Evolutionary conservation across 129 eudicot species (phyloP).

Genomic region (Silybum marianum): DNA sequence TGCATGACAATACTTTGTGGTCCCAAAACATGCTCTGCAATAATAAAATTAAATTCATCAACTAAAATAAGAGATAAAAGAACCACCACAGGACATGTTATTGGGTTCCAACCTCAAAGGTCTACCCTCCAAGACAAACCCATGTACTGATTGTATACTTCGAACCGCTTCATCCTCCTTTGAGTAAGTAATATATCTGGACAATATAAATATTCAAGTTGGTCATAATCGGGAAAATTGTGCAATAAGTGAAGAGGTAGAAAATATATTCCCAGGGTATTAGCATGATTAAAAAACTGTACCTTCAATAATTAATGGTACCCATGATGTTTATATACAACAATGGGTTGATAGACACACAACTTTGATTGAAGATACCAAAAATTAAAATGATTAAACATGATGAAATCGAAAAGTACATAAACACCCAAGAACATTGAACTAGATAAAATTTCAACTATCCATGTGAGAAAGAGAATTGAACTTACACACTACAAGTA

Average conservation of each 20-base stretch:
- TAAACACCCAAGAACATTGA: conserved; percentile 5
- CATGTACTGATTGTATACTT: conserved; percentile 94
- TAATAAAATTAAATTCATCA: conserved; percentile 13
- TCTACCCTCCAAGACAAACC: conserved; percentile 85
- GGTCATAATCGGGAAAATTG: conserved; percentile 7
- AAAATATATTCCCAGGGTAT: neutral
- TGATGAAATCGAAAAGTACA: neutral
- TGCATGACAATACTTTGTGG: conserved; percentile 97
- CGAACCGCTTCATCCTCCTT: conserved; percentile 98
- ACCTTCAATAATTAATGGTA: neutral
- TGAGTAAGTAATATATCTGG: conserved; percentile 90
- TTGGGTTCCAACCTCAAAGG: conserved; percentile 70
- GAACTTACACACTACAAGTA: conserved; percentile 98
- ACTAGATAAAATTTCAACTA: neutral
- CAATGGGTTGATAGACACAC: neutral
- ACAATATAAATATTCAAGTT: conserved; percentile 13
- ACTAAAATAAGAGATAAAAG: neutral
- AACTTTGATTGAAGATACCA: neutral
- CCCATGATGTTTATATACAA: neutral
- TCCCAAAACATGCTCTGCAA: conserved; percentile 98
- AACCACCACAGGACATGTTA: neutral
- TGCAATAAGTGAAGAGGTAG: neutral
- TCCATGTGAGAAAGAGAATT: neutral
- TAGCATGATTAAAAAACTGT: neutral
- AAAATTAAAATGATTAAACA: neutral